phyloP scores from a whole-genome alignment of 228 moss, liverwort and hornwort genomes.

The Sphagnum fallax region DNA sequence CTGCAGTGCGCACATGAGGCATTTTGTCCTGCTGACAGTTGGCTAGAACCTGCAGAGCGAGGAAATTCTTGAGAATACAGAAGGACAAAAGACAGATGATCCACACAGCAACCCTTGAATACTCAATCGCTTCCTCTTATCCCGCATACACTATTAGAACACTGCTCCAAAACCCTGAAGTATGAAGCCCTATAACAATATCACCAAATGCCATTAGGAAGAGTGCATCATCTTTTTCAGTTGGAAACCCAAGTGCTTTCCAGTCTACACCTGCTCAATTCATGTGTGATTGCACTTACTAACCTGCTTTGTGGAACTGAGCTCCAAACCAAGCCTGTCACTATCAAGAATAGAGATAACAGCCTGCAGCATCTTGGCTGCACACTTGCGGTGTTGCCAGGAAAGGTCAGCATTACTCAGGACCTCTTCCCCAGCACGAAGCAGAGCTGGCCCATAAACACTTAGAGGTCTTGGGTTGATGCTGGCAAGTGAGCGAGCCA shows the following conservation, averaged over 20 bases:
- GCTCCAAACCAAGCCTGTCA: slow-evolving; percentile 50
- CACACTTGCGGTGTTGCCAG: slow-evolving; percentile 75
- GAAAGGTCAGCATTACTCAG: slow-evolving; percentile 37
- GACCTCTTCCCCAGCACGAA: slow-evolving; percentile 57
- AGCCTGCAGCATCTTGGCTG: slow-evolving; percentile 64
- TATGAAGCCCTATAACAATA: background rate
- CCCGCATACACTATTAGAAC: too few species aligned
- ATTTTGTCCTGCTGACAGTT: slow-evolving; percentile 75
- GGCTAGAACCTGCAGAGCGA: slow-evolving; percentile 42
- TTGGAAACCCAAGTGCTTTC: too few species aligned
- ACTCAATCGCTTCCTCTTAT: too few species aligned
- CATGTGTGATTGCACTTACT: background rate
- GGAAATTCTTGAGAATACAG: background rate
- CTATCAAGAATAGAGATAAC: slow-evolving; percentile 71
- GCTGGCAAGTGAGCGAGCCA: slow-evolving; percentile 48
- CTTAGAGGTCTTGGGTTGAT: slow-evolving; percentile 43
- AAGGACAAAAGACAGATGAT: background rate
- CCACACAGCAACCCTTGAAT: background rate
- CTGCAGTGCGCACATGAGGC: slow-evolving; percentile 65
- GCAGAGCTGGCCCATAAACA: slow-evolving; percentile 42
- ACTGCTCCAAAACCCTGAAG: too few species aligned
- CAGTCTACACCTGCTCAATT: too few species aligned
- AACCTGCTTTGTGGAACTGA: slow-evolving; percentile 33
- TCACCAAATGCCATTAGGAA: background rate
- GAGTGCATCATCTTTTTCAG: background rate